A percentile compares a stretch with the other conserved stretches of the same genome.
These are phyloP conservation scores for Candida sp. DNA, from an alignment of 1,139 yeast species.

Conservation along the genomic window DNA sequence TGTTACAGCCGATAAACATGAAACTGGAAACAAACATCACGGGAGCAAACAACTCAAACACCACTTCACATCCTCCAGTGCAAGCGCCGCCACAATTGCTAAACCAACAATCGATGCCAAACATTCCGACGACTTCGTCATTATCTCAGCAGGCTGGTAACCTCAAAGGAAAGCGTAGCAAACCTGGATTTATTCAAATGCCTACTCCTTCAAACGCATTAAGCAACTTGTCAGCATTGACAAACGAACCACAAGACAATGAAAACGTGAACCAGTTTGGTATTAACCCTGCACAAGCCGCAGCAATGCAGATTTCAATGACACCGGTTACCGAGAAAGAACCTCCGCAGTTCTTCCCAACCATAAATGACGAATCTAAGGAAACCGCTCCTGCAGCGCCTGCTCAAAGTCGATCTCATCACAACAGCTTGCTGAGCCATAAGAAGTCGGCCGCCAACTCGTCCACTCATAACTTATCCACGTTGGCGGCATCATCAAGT, in stretches of 20 bases:
- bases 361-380: slow-evolving; percentile 15
- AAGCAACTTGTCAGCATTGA: slow-evolving; percentile 39
- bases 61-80: slow-evolving; percentile 7
- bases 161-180: slow-evolving; percentile 23
- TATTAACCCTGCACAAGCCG: slow-evolving; percentile 55
- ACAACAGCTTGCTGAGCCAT: slow-evolving; percentile 16
- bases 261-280: slow-evolving; percentile 69
- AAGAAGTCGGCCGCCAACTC: slow-evolving; percentile 11
- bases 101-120: slow-evolving; percentile 18
- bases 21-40: slow-evolving; percentile 22
- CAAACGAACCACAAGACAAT: slow-evolving; percentile 26
- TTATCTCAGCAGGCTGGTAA: slow-evolving; percentile 6
- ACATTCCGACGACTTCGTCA: slow-evolving; percentile 10
- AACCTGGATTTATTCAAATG: slow-evolving; percentile 53
- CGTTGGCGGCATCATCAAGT: slow-evolving; percentile 4
- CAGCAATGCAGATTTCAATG: slow-evolving; percentile 64
- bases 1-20: slow-evolving; percentile 65
- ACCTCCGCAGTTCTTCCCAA: slow-evolving; percentile 16
- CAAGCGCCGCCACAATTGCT: slow-evolving; percentile 16
- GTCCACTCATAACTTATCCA: slow-evolving; percentile 10
- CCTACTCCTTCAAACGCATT: slow-evolving; percentile 45
- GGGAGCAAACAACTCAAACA: neutral
- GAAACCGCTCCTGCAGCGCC: slow-evolving; percentile 4
- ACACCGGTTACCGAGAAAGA: slow-evolving; percentile 76
- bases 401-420: slow-evolving; percentile 12